Evolutionary conservation across 129 eudicot genomes (phyloP).

Genomic region (Deinandra increscens): DNA sequence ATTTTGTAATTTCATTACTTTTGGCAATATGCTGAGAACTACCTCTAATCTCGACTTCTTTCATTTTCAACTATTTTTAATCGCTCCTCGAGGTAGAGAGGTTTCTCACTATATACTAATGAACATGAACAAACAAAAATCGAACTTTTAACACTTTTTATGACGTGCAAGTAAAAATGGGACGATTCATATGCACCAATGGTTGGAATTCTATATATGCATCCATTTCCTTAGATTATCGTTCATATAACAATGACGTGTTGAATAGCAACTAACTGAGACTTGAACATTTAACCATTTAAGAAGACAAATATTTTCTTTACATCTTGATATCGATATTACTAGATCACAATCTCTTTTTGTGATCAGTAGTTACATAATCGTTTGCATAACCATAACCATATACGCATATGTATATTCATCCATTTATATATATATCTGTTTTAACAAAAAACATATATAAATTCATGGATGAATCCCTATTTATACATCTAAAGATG

Average conservation of each 20-base stretch:
- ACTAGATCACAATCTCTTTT: no score
- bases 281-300: no score
- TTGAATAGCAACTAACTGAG: no score
- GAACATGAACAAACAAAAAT: constrained; percentile 2
- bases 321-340: no score
- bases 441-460: background rate
- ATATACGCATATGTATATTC: background rate
- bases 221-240: background rate
- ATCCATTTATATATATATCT: background rate
- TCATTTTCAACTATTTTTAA: no score
- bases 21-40: no score
- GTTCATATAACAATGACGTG: background rate
- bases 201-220: background rate
- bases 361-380: no score
- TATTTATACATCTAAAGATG: background rate
- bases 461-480: background rate
- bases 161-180: background rate
- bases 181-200: background rate
- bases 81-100: no score
- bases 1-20: no score
- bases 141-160: background rate
- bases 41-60: no score
- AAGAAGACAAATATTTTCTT: background rate
- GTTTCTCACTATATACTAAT: no score
- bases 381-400: no score